Conservation (phyloP, 495 filamentous ascomycete genomes). For the Podospora sp. region DNA sequence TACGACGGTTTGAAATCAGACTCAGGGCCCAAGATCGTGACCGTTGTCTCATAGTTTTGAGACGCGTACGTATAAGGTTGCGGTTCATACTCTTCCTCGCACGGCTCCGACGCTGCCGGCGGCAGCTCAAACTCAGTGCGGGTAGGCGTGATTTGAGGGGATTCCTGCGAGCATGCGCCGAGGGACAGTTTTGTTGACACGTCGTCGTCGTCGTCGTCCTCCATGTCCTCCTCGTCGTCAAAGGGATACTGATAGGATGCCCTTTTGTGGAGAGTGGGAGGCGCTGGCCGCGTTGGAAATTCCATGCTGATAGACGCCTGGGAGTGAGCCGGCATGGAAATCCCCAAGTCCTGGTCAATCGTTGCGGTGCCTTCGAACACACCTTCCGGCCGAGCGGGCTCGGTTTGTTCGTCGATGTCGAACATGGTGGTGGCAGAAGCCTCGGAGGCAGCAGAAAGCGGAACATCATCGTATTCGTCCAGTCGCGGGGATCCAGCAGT, state of each 20-base stretch:
- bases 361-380: conserved; percentile 26
- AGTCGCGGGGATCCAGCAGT: conserved; percentile 32
- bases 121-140: conserved; percentile 29
- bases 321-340: conserved; percentile 7
- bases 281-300: conserved; percentile 1
- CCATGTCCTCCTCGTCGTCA: conserved; percentile 39
- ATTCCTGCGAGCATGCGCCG: conserved; percentile 36
- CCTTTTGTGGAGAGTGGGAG: conserved; percentile 30
- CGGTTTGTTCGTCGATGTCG: conserved; percentile 69
- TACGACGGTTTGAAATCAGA: conserved; percentile 41
- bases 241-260: conserved; percentile 46
- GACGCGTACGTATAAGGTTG: conserved; percentile 40
- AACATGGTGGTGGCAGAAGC: conserved; percentile 68
- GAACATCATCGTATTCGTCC: conserved; percentile 45
- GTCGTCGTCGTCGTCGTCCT: conserved; percentile 48
- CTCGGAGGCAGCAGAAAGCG: conserved; percentile 43
- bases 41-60: conserved; percentile 43
- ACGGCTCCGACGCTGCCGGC: conserved; percentile 19
- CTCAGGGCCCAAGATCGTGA: conserved; percentile 49
- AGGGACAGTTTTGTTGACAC: conserved; percentile 47
- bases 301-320: conserved; percentile 18
- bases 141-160: conserved; percentile 38
- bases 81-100: conserved; percentile 43
- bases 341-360: conserved; percentile 30
- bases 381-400: conserved; percentile 42